Conservation (phyloP, 495 filamentous ascomycete genomes). For the Hamigera avellanea region DNA sequence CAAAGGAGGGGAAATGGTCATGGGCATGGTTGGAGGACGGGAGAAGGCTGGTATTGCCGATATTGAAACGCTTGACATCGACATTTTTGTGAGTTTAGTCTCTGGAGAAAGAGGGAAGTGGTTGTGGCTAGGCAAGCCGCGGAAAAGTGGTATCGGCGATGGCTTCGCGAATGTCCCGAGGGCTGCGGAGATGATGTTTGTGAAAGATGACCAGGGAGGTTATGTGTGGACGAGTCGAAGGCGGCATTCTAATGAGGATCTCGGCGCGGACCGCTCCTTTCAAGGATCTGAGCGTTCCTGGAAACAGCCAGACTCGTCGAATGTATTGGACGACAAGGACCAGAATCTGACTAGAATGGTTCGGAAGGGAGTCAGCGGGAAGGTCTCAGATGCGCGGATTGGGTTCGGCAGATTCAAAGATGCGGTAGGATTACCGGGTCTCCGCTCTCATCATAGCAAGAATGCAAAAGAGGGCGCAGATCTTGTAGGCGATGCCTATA, state of each 20-base stretch:
- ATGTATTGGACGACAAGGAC: slow-evolving; percentile 48
- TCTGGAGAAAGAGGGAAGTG: slow-evolving; percentile 78
- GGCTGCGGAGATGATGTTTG: slow-evolving; percentile 50
- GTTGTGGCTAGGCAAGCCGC: slow-evolving; percentile 86
- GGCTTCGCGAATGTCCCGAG: slow-evolving; percentile 38
- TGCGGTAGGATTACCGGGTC: slow-evolving; percentile 52
- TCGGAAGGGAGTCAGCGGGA: slow-evolving; percentile 68
- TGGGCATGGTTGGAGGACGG: slow-evolving; percentile 80
- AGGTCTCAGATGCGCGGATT: slow-evolving; percentile 72
- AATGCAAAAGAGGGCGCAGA: slow-evolving; percentile 28
- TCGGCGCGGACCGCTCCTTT: slow-evolving; percentile 17
- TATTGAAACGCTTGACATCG: slow-evolving; percentile 82
- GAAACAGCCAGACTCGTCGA: slow-evolving; percentile 16
- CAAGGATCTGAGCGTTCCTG: slow-evolving; percentile 18
- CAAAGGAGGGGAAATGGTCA: slow-evolving; percentile 89
- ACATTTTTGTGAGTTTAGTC: slow-evolving; percentile 64
- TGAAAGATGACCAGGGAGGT: slow-evolving; percentile 52
- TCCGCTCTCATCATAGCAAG: slow-evolving; percentile 37
- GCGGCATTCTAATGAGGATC: slow-evolving; percentile 29
- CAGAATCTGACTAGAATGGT: slow-evolving; percentile 52
- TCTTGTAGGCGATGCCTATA: slow-evolving; percentile 18
- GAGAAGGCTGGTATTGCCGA: slow-evolving; percentile 86
- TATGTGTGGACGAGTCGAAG: slow-evolving; percentile 53
- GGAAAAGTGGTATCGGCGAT: slow-evolving; percentile 44
- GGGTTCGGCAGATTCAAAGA: slow-evolving; percentile 78